Evolutionary conservation across 2,329 filamentous ascomycete species (phyloP).

Genomic region (Ophiocordyceps sinensis): DNA sequence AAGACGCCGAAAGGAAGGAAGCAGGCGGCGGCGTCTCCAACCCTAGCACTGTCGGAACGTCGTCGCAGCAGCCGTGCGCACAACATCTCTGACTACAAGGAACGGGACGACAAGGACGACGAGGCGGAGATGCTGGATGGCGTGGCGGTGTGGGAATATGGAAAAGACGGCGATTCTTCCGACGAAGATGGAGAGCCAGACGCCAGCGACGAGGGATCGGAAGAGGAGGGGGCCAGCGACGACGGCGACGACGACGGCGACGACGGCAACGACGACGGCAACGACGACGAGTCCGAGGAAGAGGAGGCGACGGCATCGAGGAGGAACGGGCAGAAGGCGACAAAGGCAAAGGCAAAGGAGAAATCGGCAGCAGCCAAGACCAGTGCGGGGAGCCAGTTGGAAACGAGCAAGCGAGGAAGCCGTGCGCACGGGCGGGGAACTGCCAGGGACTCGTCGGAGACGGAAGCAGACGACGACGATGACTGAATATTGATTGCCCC

Average conservation of each 20-base stretch:
- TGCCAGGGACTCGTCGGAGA: conserved; percentile 14
- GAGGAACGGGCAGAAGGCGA: conserved; percentile 12
- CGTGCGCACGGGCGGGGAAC: conserved; percentile 11
- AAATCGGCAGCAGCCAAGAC: conserved; percentile 1
- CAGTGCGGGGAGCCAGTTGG: not conserved
- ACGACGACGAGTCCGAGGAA: conserved; percentile 3
- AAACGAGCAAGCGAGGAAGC: conserved; percentile 9
- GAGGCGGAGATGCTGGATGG: conserved; percentile 48
- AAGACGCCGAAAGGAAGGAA: conserved; percentile 17
- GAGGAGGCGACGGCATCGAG: conserved; percentile 8
- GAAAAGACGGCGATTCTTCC: conserved; percentile 18
- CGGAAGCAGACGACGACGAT: conserved; percentile 19
- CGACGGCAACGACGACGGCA: conserved; percentile 6
- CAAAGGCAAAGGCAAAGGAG: conserved; percentile 1
- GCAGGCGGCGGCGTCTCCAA: conserved; percentile 9
- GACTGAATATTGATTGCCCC: conserved; percentile 4
- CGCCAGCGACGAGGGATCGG: conserved; percentile 5
- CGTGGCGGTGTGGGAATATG: conserved; percentile 44
- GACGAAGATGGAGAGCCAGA: conserved; percentile 10
- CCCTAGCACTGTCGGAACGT: conserved; percentile 28
- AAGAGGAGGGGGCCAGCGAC: conserved; percentile 4
- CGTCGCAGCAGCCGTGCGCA: conserved; percentile 40
- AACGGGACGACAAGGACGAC: conserved; percentile 42
- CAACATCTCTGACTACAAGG: conserved; percentile 34
- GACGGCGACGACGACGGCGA: conserved; percentile 8